These are phyloP conservation scores for Wickerhamiella infanticola DNA, from an alignment of 1,139 yeast genomes.

Conservation along the genomic window DNA sequence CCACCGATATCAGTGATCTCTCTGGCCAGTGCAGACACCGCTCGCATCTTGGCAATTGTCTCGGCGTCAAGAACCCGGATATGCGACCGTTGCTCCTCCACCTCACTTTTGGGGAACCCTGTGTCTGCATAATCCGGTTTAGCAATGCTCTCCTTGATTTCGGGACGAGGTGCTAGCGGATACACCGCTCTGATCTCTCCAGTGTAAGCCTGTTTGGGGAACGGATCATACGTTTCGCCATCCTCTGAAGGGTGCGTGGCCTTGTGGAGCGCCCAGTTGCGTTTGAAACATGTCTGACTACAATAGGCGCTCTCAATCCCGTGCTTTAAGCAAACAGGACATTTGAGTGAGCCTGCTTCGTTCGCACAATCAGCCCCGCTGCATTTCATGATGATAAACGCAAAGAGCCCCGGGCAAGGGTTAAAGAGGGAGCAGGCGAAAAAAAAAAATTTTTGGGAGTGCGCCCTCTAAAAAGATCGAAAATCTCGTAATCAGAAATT, in stretches of 20 bases:
- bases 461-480: background rate
- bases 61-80: constrained; percentile 48
- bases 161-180: constrained; percentile 61
- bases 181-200: constrained; percentile 67
- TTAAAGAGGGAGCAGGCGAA: background rate
- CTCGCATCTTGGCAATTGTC: constrained; percentile 58
- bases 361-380: constrained; percentile 76
- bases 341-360: constrained; percentile 61
- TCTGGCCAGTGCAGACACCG: constrained; percentile 62
- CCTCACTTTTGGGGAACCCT: constrained; percentile 72
- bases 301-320: constrained; percentile 56
- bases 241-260: constrained; percentile 31
- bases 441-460: background rate
- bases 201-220: constrained; percentile 57
- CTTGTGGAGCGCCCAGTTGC: constrained; percentile 50
- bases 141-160: constrained; percentile 54
- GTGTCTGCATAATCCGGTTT: constrained; percentile 73
- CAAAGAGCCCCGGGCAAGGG: background rate
- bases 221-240: constrained; percentile 57
- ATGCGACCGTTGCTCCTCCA: constrained; percentile 51
- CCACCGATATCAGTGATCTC: constrained; percentile 84
- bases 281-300: constrained; percentile 69
- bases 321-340: constrained; percentile 80
- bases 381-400: constrained; percentile 27
- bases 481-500: background rate